Percentiles rank a stretch among this genome's conserved stretches.
These are phyloP conservation scores for Ogataea corticis DNA, from an alignment of 805 yeast genomes.

Conservation along the genomic window DNA sequence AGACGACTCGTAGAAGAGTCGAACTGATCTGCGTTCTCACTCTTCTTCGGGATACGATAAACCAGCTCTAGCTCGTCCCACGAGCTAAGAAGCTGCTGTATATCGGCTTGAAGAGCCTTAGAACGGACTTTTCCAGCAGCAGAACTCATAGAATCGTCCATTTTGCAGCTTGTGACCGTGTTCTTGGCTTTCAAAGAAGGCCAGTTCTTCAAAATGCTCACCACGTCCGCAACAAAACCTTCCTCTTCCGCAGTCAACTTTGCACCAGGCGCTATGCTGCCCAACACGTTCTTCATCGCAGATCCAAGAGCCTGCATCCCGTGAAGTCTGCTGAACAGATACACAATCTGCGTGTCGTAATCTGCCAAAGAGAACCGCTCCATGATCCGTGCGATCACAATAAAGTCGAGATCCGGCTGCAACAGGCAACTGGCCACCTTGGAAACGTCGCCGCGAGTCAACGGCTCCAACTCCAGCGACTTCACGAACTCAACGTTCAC, in stretches of 20 bases:
- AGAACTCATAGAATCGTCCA: conserved; percentile 60
- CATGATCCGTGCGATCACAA: conserved; percentile 65
- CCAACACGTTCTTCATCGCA: conserved; percentile 44
- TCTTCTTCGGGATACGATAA: conserved; percentile 76
- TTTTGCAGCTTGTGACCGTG: conserved; percentile 70
- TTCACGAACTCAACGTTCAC: conserved; percentile 67
- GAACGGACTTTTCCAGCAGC: conserved; percentile 33
- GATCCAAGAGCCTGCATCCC: conserved; percentile 81
- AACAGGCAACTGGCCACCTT: conserved; percentile 79
- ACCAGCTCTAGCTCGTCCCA: conserved; percentile 82
- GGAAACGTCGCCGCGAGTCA: conserved; percentile 59
- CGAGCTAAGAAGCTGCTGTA: conserved; percentile 50
- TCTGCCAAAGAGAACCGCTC: conserved; percentile 53
- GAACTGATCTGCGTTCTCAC: conserved; percentile 23
- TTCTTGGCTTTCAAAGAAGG: conserved; percentile 70
- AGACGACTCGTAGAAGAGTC: conserved; percentile 10
- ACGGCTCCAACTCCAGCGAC: conserved; percentile 55
- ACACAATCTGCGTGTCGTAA: conserved; percentile 44
- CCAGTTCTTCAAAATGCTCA: conserved; percentile 62
- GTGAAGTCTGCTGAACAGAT: conserved; percentile 71
- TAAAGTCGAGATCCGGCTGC: conserved; percentile 65
- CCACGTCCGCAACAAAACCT: conserved; percentile 45
- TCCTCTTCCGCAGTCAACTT: conserved; percentile 34
- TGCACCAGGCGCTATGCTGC: conserved; percentile 6
- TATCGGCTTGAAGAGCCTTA: conserved; percentile 35